Evolutionary conservation across 192 early-diverging fungal genomes (phyloP).

Genomic region (Rhizophagus clarus): DNA sequence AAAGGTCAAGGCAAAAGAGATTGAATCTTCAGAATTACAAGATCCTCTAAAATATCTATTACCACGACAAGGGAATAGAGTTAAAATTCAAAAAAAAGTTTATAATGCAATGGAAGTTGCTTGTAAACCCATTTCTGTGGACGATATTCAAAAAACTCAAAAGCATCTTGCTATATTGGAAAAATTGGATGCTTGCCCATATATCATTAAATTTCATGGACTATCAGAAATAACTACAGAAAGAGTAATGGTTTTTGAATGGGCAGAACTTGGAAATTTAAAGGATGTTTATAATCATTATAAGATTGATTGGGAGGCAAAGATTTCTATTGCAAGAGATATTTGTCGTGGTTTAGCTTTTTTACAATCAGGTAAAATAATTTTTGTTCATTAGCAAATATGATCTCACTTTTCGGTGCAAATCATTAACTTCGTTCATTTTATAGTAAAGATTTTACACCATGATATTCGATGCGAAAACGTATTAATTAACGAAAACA

Average conservation of each 20-base stretch:
- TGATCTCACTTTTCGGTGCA: background rate
- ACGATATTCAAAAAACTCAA: background rate
- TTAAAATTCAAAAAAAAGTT: background rate
- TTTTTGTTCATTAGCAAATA: background rate
- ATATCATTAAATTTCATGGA: conserved; percentile 32
- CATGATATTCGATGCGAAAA: conserved; percentile 34
- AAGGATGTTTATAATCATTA: background rate
- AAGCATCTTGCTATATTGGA: conserved; percentile 13
- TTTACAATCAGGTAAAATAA: background rate
- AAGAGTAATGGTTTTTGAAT: conserved; percentile 25
- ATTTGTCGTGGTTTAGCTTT: conserved; percentile 26
- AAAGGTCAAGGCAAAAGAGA: background rate
- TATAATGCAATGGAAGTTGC: background rate
- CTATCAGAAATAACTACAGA: background rate
- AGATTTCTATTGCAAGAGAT: conserved; percentile 18
- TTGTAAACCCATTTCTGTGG: background rate
- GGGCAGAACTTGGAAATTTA: conserved; percentile 26
- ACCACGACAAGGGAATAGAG: background rate
- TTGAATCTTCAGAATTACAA: background rate
- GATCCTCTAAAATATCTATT: background rate
- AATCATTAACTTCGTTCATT: background rate
- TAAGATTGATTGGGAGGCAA: background rate
- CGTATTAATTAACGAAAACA: background rate
- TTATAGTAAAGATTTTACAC: background rate
- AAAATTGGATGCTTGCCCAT: background rate